Conservation (phyloP, 805 yeast genomes). For the Scheffersomyces ergatensis region DNA sequence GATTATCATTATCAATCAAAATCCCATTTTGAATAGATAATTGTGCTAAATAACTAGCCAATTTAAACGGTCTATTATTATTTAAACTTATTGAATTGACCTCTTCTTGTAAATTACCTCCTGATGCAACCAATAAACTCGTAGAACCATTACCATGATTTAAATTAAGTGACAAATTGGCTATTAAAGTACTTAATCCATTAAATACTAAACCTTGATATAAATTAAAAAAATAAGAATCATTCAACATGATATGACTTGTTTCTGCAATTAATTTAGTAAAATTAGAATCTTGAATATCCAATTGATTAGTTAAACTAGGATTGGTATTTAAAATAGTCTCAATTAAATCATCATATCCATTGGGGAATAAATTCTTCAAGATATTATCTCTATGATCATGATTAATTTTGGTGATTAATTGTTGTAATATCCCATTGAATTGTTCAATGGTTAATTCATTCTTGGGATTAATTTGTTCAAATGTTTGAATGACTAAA, state of each 20-base stretch:
- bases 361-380: constrained; percentile 33
- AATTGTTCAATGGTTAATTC: constrained; percentile 67
- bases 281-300: constrained; percentile 33
- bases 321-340: constrained; percentile 50
- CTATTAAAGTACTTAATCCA: constrained; percentile 33
- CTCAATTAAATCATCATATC: constrained; percentile 37
- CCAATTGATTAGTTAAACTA: constrained; percentile 34
- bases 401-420: constrained; percentile 18
- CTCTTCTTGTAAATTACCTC: constrained; percentile 15
- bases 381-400: constrained; percentile 14
- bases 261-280: constrained; percentile 46
- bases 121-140: constrained; percentile 4
- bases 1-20: constrained; percentile 44
- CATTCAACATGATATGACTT: constrained; percentile 32
- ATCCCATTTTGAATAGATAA: constrained; percentile 63
- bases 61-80: constrained; percentile 30
- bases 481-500: constrained; percentile 60
- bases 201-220: constrained; percentile 29
- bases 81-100: background rate
- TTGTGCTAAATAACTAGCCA: constrained; percentile 71
- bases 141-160: constrained; percentile 7
- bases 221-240: constrained; percentile 27
- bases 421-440: constrained; percentile 24
- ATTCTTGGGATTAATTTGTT: constrained; percentile 65
- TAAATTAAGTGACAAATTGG: constrained; percentile 27